A percentile compares a stretch with the other conserved stretches of the same genome.
These are phyloP conservation scores for Chimonanthus praecox DNA, from an alignment of 164 flowering plant genomes.

Conservation along the genomic window DNA sequence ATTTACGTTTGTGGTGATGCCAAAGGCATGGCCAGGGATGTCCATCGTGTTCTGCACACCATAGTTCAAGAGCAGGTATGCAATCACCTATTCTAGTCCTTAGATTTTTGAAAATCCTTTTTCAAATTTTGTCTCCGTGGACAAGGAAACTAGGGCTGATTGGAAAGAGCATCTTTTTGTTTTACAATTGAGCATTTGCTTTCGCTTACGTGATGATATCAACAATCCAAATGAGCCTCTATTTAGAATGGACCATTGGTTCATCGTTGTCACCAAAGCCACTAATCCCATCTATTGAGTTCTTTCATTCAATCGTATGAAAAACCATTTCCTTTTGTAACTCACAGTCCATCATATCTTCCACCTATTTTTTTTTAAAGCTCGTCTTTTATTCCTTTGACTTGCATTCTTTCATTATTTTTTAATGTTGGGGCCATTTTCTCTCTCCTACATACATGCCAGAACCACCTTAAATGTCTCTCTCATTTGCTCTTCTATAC, in stretches of 20 bases:
- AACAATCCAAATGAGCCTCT: background rate
- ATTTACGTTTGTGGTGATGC: slow-evolving; percentile 98
- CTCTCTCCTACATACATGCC: no score
- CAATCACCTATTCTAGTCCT: background rate
- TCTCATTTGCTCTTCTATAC: no score
- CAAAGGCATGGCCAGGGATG: slow-evolving; percentile 98
- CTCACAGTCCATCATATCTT: no score
- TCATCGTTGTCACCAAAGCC: background rate
- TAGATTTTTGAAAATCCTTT: background rate
- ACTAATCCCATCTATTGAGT: no score
- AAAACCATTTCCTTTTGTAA: no score
- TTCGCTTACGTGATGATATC: background rate
- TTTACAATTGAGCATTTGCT: background rate
- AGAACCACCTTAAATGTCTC: no score
- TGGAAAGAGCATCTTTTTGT: background rate
- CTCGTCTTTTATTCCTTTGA: no score
- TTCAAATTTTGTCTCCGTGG: background rate
- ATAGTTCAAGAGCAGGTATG: slow-evolving; percentile 91
- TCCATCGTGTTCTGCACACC: slow-evolving; percentile 89
- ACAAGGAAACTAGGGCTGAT: background rate
- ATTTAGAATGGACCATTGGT: background rate
- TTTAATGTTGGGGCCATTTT: no score
- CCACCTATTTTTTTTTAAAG: no score
- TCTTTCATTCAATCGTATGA: no score
- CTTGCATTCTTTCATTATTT: no score